Base-by-base conservation (phyloP, 495 filamentous ascomycete genomes). In the Penicillium parvum region DNA sequence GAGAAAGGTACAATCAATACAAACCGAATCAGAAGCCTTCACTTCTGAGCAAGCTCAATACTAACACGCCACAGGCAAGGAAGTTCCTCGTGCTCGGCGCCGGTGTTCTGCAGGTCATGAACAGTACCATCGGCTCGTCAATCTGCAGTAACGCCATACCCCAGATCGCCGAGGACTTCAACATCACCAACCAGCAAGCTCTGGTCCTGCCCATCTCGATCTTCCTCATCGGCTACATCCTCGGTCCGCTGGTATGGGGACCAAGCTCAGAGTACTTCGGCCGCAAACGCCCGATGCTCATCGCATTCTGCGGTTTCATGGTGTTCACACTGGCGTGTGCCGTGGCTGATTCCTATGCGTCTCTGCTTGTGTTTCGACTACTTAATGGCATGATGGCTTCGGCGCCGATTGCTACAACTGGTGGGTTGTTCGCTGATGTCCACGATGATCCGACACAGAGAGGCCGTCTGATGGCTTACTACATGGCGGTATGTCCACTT, bases 201-300 rank as follows among this genome's bases (percentile, higher is more conserved):
- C 66, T 81, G 8, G 79, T 86, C n/a, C 71, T 90, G 2, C 86
- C 86, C 1, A 85, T 85, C 7, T 88, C 84, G 0, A 77, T 86
- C 5, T 90, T 79, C 43, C 66, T 89, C 0, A 69, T 88, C 21
- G 86, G 83, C 17, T 86, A 85, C 48, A 68, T 81, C 21, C 47
- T 83, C 17, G 83, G 81, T 0, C 81, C 83, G 0, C 40, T 85
- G 10, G 35, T 83, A 3, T 85, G 81, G 64, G 82, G 79, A 0
- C 84, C 85, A 0, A 62, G 86, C 11, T 84, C 78, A 34, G 84
- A 88, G 53, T 71, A 78, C n/a, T 81, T 81, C 47, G 84, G 85
- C 7, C 72, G 85, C 22, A 74, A 73, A 54, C 52, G 55, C 4
- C 73, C 83, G 18, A 76, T 82, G 52, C 65, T 81, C 1, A 61